phyloP scores from a whole-genome alignment of 768 basidiomycete species.

The Holtermanniella nyarrowii region DNA sequence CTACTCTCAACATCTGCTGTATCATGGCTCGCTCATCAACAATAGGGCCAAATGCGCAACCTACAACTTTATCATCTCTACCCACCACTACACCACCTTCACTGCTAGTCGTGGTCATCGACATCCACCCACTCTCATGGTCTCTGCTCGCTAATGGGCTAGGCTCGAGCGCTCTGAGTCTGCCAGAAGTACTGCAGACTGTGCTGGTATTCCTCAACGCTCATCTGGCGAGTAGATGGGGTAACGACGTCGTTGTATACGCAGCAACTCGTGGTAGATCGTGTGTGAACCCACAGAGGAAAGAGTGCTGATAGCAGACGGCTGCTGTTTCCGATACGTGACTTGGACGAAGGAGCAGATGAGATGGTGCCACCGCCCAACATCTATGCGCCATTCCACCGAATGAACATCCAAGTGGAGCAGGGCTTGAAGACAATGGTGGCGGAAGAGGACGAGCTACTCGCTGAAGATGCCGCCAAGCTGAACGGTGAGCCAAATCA shows the following conservation, averaged over 20 bases:
- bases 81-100: conserved; percentile 25
- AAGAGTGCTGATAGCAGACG: conserved; percentile 45
- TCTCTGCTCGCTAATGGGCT: conserved; percentile 52
- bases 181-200: conserved; percentile 68
- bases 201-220: conserved; percentile 84
- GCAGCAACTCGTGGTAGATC: conserved; percentile 49
- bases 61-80: not conserved
- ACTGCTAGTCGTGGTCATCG: conserved; percentile 73
- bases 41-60: not conserved
- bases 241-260: conserved; percentile 86
- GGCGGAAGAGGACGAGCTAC: conserved; percentile 40
- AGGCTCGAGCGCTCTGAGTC: conserved; percentile 51
- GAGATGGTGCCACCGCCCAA: conserved; percentile 45
- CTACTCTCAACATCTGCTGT: not conserved
- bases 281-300: conserved; percentile 12
- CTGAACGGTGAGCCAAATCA: conserved; percentile 15
- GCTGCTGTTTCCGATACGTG: conserved; percentile 63
- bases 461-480: conserved; percentile 46
- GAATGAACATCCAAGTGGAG: conserved; percentile 60
- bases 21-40: not conserved
- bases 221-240: conserved; percentile 79
- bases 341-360: conserved; percentile 3
- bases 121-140: conserved; percentile 82
- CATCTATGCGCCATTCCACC: conserved; percentile 70
- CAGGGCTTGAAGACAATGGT: conserved; percentile 56